Percentiles rank a stretch among this genome's conserved stretches.
Conservation (phyloP, 164 flowering plant species). For the Stephania cephalantha region DNA sequence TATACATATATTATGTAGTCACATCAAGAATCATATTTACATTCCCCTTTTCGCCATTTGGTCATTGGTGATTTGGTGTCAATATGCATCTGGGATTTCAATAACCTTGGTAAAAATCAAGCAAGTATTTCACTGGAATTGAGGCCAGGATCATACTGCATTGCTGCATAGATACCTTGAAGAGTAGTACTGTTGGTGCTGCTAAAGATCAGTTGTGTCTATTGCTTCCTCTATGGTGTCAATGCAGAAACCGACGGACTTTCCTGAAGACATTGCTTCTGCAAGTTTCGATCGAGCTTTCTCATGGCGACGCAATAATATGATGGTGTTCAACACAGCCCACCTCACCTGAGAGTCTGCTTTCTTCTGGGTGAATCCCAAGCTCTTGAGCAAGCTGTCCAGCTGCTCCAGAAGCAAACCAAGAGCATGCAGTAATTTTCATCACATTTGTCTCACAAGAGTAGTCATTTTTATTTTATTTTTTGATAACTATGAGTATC, state of each 20-base stretch:
- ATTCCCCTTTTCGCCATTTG: not conserved
- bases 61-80: not conserved
- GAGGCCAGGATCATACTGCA: not conserved
- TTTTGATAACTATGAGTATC: too few relatives aligned
- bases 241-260: slow-evolving; percentile 71
- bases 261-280: slow-evolving; percentile 72
- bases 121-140: not conserved
- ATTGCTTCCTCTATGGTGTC: slow-evolving; percentile 53
- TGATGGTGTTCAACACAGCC: slow-evolving; percentile 76
- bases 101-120: not conserved
- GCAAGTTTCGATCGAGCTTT: slow-evolving; percentile 54
- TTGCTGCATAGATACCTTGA: not conserved
- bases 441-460: too few relatives aligned
- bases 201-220: slow-evolving; percentile 35
- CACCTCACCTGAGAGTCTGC: slow-evolving; percentile 94
- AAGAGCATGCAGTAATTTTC: not conserved
- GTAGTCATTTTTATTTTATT: too few relatives aligned
- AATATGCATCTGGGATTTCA: not conserved
- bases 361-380: slow-evolving; percentile 88
- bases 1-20: not conserved
- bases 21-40: too few relatives aligned
- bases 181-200: not conserved
- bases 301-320: slow-evolving; percentile 69
- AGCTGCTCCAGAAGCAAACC: slow-evolving; percentile 34
- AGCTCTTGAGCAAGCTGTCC: slow-evolving; percentile 54